Evolutionary conservation across 1,284 basidiomycete species (phyloP).

Genomic region (Cryptococcus sp.): DNA sequence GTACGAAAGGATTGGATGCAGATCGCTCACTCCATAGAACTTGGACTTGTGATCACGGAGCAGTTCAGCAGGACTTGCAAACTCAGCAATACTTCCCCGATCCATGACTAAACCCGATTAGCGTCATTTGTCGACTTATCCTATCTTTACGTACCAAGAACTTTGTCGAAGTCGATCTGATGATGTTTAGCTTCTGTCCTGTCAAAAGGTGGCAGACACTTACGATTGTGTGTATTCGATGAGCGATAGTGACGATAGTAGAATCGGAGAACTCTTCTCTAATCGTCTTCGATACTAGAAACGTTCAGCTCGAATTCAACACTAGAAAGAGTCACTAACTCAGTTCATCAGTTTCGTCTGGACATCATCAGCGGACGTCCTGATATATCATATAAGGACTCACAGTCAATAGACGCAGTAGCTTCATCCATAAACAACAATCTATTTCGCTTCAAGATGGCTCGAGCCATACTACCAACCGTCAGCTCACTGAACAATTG

Average conservation of each 20-base stretch:
- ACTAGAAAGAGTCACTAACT: conserved; percentile 51
- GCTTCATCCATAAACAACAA: conserved; percentile 79
- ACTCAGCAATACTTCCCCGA: conserved; percentile 66
- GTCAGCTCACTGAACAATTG: not conserved
- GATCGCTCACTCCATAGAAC: conserved; percentile 55
- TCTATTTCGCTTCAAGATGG: conserved; percentile 68
- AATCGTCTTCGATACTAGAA: conserved; percentile 45
- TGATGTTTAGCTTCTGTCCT: not conserved
- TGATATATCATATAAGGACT: conserved; percentile 7
- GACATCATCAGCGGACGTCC: conserved; percentile 52
- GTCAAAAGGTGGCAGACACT: conserved; percentile 12
- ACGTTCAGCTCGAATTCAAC: conserved; percentile 1
- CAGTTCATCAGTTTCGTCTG: conserved; percentile 59
- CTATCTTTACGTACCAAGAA: conserved; percentile 36
- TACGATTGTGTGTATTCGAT: conserved; percentile 63
- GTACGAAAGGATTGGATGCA: not conserved
- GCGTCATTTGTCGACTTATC: conserved; percentile 1
- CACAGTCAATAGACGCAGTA: conserved; percentile 54
- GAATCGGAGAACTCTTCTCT: conserved; percentile 55
- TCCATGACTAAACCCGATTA: conserved; percentile 41
- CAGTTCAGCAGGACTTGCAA: conserved; percentile 67
- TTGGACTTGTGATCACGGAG: conserved; percentile 62
- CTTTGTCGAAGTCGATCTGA: conserved; percentile 79
- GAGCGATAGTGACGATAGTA: conserved; percentile 59
- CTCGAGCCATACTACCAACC: conserved; percentile 63